A percentile compares a stretch with the other conserved stretches of the same genome.
Evolutionary conservation across 495 filamentous ascomycete species (phyloP).

Genomic region (Rusavskia elegans): DNA sequence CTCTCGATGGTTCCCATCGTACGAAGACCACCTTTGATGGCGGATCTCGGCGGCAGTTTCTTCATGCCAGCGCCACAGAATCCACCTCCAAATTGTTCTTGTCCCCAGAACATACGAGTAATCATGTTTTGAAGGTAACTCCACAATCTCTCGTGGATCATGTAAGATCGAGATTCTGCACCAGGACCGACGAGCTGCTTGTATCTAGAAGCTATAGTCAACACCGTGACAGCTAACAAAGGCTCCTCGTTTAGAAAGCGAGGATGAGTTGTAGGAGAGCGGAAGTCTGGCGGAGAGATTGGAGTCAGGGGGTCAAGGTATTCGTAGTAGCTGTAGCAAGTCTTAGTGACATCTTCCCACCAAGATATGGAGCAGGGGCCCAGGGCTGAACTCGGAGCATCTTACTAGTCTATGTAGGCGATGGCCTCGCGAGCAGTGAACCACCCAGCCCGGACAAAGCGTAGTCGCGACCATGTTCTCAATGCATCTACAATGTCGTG

Average conservation of each 20-base stretch:
- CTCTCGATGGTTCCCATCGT: constrained; percentile 90
- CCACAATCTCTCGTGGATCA: constrained; percentile 95
- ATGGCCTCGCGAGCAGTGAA: constrained; percentile 87
- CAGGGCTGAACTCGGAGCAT: neutral
- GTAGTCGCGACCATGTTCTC: constrained; percentile 73
- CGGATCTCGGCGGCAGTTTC: constrained; percentile 25
- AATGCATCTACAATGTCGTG: constrained; percentile 39
- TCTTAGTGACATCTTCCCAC: too few relatives aligned
- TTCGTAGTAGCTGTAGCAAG: constrained; percentile 55
- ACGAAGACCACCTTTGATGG: constrained; percentile 56
- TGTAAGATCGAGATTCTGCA: constrained; percentile 64
- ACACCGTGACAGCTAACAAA: constrained; percentile 73
- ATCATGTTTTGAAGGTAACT: constrained; percentile 86
- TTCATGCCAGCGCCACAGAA: constrained; percentile 58
- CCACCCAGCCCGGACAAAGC: constrained; percentile 92
- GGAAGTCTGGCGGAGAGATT: constrained; percentile 73
- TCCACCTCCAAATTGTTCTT: constrained; percentile 82
- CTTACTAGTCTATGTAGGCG: constrained; percentile 81
- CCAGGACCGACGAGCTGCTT: constrained; percentile 65
- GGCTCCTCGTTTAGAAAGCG: constrained; percentile 78
- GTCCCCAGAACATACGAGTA: constrained; percentile 84
- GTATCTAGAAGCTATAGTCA: constrained; percentile 83
- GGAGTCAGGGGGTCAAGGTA: constrained; percentile 83
- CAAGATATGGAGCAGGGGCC: too few relatives aligned
- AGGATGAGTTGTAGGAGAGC: constrained; percentile 52